Evolutionary conservation across 2,329 filamentous ascomycete genomes (phyloP).

Genomic region (Alternaria novae-zelandiae): DNA sequence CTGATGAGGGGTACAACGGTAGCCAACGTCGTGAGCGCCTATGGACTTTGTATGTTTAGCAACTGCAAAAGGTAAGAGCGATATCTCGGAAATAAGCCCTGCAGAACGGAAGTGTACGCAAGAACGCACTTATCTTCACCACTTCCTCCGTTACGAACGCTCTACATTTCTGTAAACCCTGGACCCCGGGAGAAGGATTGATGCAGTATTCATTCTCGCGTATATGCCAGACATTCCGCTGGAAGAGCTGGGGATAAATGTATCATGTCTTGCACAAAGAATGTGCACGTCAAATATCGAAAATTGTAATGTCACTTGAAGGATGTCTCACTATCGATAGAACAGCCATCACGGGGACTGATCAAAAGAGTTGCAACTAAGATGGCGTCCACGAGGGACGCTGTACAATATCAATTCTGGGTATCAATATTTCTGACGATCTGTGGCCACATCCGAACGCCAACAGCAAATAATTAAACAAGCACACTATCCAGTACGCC

Average conservation of each 20-base stretch:
- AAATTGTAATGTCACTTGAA: background rate
- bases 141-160: background rate
- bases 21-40: background rate
- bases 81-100: background rate
- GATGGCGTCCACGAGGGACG: background rate
- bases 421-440: background rate
- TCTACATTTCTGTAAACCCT: background rate
- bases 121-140: background rate
- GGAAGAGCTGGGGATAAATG: background rate
- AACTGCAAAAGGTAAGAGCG: background rate
- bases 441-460: background rate
- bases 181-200: background rate
- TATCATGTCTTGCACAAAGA: background rate
- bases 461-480: slow-evolving; percentile 11
- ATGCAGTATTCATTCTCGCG: background rate
- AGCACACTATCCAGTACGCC: slow-evolving; percentile 22
- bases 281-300: background rate
- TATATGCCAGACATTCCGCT: background rate
- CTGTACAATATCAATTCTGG: background rate
- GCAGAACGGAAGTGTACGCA: background rate
- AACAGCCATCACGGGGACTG: background rate
- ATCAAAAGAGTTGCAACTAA: background rate
- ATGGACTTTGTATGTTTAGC: background rate
- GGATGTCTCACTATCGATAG: background rate
- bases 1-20: background rate